Base-by-base conservation (phyloP, 805 yeast species). In the Pichia pseudocactophila region DNA sequence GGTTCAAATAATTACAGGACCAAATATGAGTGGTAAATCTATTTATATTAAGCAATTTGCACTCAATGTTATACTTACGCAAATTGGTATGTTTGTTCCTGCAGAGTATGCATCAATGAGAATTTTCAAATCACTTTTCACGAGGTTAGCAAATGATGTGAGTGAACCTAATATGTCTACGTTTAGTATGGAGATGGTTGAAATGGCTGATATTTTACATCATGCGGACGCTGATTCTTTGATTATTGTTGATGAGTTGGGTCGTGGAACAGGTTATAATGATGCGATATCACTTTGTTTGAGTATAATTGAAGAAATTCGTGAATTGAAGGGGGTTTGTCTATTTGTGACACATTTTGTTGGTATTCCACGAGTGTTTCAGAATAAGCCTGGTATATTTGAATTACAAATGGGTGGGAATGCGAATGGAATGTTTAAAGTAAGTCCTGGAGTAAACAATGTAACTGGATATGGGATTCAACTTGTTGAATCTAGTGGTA, bases 1-100 rank as follows among this genome's bases (percentile, higher is more conserved):
- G 25, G 52, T 73, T 8, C 74, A 71, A 42, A 64, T 77, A 2
- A 64, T 77, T 5, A 76, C 81, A 0, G 82, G 82, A 1, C 73
- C 77, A 3, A 77, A 77, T 47, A 74, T 74, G 79, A 77, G 80
- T 38, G 83, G 82, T 2, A 78, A 77, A 50, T 76, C 82, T 0
- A 71, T 76, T 5, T 74, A 73, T 45, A 65, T 78, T 33, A 69
- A 70, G 39, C 79, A 75, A 48, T 62, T 73, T 7, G 75, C 77
- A 1, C 49, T 74, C 7, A 48, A 73, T 9, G 61, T 63, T 2
- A 65, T 77, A 7, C 62, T 78, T 69, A 72, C 77, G 0, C 84
- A 79, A 51, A 69, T 76, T 25, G 84, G 84, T 0, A 68, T 74
- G 9, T 73, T 63, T 28, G 40, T 71, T 0, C 75, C 76, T 0